phyloP scores from a whole-genome alignment of 2,329 filamentous ascomycete species.

The Aureobasidium melanogenum region DNA sequence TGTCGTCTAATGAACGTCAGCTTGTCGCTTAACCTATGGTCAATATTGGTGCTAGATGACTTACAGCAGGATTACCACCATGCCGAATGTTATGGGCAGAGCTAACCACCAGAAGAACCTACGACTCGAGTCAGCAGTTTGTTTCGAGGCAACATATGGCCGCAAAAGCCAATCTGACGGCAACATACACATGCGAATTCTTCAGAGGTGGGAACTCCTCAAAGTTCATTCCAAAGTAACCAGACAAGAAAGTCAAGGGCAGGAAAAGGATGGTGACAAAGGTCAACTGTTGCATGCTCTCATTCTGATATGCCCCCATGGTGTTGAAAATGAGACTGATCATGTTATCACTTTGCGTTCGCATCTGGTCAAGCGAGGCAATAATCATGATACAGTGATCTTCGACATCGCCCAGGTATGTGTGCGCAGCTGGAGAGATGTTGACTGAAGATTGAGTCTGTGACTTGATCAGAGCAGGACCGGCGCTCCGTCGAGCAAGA shows the following conservation, averaged over 20 bases:
- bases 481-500: slow-evolving; percentile 13
- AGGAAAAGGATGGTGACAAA: slow-evolving; percentile 83
- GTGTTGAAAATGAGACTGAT: slow-evolving; percentile 93
- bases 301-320: slow-evolving; percentile 79
- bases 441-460: slow-evolving; percentile 47
- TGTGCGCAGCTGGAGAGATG: slow-evolving; percentile 70
- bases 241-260: slow-evolving; percentile 79
- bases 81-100: neutral
- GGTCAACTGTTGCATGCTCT: slow-evolving; percentile 83
- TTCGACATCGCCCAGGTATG: slow-evolving; percentile 80
- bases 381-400: slow-evolving; percentile 81
- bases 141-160: neutral
- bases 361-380: slow-evolving; percentile 69
- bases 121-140: neutral
- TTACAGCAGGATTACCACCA: neutral
- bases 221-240: slow-evolving; percentile 57
- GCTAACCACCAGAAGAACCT: slow-evolving; percentile 6
- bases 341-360: slow-evolving; percentile 63
- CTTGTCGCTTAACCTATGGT: too few relatives aligned
- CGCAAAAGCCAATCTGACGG: too few relatives aligned
- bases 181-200: slow-evolving; percentile 11
- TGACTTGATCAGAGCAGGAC: neutral
- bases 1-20: neutral
- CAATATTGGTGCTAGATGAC: neutral
- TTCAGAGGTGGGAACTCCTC: slow-evolving; percentile 19